phyloP scores from a whole-genome alignment of 352 stramenopile genomes.

The Phytopythium mirpurense region DNA sequence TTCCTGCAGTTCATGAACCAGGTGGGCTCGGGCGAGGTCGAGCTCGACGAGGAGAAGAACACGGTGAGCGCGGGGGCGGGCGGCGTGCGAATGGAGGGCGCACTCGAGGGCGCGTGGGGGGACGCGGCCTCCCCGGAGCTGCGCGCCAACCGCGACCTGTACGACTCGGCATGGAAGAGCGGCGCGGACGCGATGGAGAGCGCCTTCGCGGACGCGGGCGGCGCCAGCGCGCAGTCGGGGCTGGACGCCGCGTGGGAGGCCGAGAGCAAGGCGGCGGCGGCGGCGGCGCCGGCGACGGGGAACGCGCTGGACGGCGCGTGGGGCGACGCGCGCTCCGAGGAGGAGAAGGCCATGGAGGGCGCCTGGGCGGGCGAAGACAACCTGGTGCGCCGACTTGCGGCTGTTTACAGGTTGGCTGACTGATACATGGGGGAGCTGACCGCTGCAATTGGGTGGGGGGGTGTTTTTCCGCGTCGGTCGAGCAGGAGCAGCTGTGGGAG shows the following conservation, averaged over 20 bases:
- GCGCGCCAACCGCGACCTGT: constrained; percentile 56
- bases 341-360: constrained; percentile 51
- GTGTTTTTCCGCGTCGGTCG: neutral
- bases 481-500: constrained; percentile 66
- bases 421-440: too few species aligned
- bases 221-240: constrained; percentile 12
- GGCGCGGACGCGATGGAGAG: constrained; percentile 39
- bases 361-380: constrained; percentile 53
- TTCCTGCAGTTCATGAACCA: constrained; percentile 87
- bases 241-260: constrained; percentile 42
- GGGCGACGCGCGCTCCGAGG: constrained; percentile 34
- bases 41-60: constrained; percentile 79
- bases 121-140: constrained; percentile 27
- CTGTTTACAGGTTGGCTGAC: too few species aligned
- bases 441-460: too few species aligned
- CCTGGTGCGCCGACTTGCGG: constrained; percentile 46
- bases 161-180: constrained; percentile 46
- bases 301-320: constrained; percentile 42
- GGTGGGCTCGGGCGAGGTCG: constrained; percentile 61
- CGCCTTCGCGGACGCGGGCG: constrained; percentile 36
- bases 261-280: constrained; percentile 11
- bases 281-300: constrained; percentile 11
- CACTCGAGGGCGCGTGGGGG: constrained; percentile 61
- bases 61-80: constrained; percentile 32
- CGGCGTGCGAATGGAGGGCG: constrained; percentile 34